Evolutionary conservation across 768 basidiomycete genomes (phyloP).

Genomic region (Boletus pseudopeckii): DNA sequence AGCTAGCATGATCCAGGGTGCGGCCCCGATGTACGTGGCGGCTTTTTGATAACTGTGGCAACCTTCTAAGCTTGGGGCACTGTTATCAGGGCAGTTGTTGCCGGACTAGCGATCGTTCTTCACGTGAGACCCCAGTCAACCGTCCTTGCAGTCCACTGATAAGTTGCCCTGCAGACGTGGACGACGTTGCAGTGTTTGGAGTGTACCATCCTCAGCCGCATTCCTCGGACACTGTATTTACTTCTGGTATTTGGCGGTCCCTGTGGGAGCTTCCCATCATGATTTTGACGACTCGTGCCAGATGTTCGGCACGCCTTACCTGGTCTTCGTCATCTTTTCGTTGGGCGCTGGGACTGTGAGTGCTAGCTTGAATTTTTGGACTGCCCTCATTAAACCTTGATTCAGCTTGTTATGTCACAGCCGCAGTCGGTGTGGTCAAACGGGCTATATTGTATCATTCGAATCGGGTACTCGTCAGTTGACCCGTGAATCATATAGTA

Average conservation of each 20-base stretch:
- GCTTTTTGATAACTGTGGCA: not conserved
- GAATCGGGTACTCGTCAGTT: constrained; percentile 36
- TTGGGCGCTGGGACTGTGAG: constrained; percentile 38
- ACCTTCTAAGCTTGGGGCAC: constrained; percentile 1
- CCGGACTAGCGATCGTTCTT: constrained; percentile 40
- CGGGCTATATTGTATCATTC: constrained; percentile 50
- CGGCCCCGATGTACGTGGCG: constrained; percentile 48
- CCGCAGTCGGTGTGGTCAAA: constrained; percentile 30
- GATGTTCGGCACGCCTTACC: constrained; percentile 38
- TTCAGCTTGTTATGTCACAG: constrained; percentile 16
- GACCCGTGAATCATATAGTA: not conserved
- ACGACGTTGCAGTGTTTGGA: constrained; percentile 30
- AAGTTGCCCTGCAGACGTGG: constrained; percentile 33
- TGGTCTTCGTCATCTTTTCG: constrained; percentile 42
- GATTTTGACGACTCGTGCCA: constrained; percentile 20
- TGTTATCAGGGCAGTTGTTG: constrained; percentile 37
- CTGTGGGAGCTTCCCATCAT: not conserved
- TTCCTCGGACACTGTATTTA: constrained; percentile 26
- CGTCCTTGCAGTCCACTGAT: not conserved
- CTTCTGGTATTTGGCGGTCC: constrained; percentile 19
- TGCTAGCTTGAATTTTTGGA: constrained; percentile 15
- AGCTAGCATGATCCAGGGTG: constrained; percentile 50
- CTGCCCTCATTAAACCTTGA: constrained; percentile 9
- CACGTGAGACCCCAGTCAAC: constrained; percentile 29
- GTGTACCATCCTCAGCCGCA: constrained; percentile 13